Evolutionary conservation across 495 filamentous ascomycete genomes (phyloP).

Genomic region (Podospora sp.): DNA sequence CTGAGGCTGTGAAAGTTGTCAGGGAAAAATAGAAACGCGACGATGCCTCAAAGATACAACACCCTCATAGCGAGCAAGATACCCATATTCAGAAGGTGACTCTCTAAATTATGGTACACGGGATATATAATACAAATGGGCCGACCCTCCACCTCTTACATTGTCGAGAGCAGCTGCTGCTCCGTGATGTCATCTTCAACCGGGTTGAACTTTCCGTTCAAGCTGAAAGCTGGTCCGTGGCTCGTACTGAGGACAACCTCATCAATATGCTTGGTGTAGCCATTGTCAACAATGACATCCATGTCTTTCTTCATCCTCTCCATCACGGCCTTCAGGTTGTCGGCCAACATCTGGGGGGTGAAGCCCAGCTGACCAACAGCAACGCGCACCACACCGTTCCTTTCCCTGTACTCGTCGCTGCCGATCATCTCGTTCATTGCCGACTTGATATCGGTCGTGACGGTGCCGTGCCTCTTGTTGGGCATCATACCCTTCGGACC

Average conservation of each 20-base stretch:
- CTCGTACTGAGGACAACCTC: constrained; percentile 96
- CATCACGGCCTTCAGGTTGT: constrained; percentile 82
- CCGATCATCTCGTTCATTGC: constrained; percentile 79
- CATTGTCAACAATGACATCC: constrained; percentile 62
- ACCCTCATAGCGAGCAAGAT: constrained; percentile 30
- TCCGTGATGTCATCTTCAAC: constrained; percentile 56
- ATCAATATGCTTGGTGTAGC: constrained; percentile 74
- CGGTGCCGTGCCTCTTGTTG: constrained; percentile 78
- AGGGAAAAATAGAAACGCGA: constrained; percentile 46
- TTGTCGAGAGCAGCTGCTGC: constrained; percentile 54
- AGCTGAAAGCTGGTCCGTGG: constrained; percentile 78
- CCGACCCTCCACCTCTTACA: constrained; percentile 36
- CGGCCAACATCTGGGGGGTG: constrained; percentile 79
- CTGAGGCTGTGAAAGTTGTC: constrained; percentile 72
- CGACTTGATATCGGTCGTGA: constrained; percentile 73
- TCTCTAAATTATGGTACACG: constrained; percentile 50
- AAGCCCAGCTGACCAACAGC: constrained; percentile 90
- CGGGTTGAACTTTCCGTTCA: constrained; percentile 75
- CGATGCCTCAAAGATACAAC: not conserved
- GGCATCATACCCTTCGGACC: constrained; percentile 94
- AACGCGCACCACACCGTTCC: constrained; percentile 79
- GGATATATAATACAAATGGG: constrained; percentile 41
- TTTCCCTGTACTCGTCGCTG: constrained; percentile 83
- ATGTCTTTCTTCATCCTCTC: constrained; percentile 78
- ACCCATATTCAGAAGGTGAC: constrained; percentile 32